Conservation (phyloP, 768 basidiomycete species). For the Chiua virens region DNA sequence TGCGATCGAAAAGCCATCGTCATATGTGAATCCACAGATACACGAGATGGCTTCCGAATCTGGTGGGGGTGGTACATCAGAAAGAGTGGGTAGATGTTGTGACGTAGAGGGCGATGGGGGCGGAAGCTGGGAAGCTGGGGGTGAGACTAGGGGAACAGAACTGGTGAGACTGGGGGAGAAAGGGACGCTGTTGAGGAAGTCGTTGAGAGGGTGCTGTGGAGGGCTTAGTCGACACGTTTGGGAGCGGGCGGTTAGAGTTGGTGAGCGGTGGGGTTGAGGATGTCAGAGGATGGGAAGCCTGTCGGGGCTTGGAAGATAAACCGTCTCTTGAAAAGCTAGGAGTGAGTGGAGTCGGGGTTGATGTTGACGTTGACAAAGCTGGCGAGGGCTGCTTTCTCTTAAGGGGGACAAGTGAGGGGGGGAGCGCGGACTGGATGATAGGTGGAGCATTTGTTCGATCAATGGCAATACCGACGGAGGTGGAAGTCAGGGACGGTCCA, state of each 20-base stretch:
- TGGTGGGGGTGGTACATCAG: slow-evolving; percentile 25
- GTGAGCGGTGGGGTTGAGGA: slow-evolving; percentile 14
- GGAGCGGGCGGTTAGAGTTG: slow-evolving; percentile 5
- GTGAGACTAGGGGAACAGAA: slow-evolving; percentile 14
- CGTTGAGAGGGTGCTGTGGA: slow-evolving; percentile 12
- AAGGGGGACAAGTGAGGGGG: slow-evolving; percentile 36
- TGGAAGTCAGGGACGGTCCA: slow-evolving; percentile 29
- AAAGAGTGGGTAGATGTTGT: slow-evolving; percentile 16
- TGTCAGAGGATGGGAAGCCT: slow-evolving; percentile 16
- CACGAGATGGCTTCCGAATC: slow-evolving; percentile 59
- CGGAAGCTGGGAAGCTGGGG: slow-evolving; percentile 11
- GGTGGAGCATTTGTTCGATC: slow-evolving; percentile 21
- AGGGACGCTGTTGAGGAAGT: slow-evolving; percentile 12
- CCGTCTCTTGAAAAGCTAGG: slow-evolving; percentile 5
- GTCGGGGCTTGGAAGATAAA: slow-evolving; percentile 12
- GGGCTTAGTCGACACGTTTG: slow-evolving; percentile 13
- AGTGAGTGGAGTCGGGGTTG: slow-evolving; percentile 8
- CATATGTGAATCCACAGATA: slow-evolving; percentile 70
- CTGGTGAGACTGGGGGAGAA: slow-evolving; percentile 18
- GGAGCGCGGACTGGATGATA: slow-evolving; percentile 21
- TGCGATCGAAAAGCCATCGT: slow-evolving; percentile 84
- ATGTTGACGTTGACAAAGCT: slow-evolving; percentile 10
- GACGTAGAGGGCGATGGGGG: slow-evolving; percentile 22
- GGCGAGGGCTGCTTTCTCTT: slow-evolving; percentile 40
- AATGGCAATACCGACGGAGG: slow-evolving; percentile 23